A percentile compares a stretch with the other conserved stretches of the same genome.
Evolutionary conservation across 805 yeast species (phyloP).

Genomic region (Brettanomyces custersianus): DNA sequence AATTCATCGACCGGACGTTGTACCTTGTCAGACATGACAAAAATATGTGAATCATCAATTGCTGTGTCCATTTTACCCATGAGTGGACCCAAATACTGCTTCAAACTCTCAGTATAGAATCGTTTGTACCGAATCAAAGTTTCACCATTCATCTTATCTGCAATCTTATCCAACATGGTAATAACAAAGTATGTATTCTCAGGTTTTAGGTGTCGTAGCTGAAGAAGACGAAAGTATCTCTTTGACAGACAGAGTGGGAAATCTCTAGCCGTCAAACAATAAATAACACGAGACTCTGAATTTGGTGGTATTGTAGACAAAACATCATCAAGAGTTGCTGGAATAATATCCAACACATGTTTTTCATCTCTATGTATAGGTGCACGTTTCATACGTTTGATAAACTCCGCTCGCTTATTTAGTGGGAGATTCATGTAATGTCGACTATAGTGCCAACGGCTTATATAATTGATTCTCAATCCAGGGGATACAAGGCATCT

Average conservation of each 20-base stretch:
- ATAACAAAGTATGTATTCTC: slow-evolving; percentile 1
- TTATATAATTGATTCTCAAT: too few relatives aligned
- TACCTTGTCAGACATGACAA: neutral
- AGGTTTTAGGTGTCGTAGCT: neutral
- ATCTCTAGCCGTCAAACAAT: slow-evolving; percentile 13
- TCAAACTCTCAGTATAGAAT: slow-evolving; percentile 2
- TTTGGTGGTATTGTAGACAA: slow-evolving; percentile 5
- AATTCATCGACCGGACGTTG: slow-evolving; percentile 2
- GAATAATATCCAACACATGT: slow-evolving; percentile 5
- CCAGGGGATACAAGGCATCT: too few relatives aligned
- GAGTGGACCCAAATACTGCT: neutral
- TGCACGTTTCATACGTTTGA: neutral
- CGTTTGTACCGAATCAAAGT: neutral
- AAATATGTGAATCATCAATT: slow-evolving; percentile 1
- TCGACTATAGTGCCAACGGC: too few relatives aligned
- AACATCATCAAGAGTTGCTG: slow-evolving; percentile 7
- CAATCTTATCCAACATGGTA: neutral
- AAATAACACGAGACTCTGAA: slow-evolving; percentile 7
- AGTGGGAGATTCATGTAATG: slow-evolving; percentile 3
- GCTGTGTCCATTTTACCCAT: neutral
- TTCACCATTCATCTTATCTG: neutral
- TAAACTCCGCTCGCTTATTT: neutral
- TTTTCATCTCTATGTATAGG: slow-evolving; percentile 3
- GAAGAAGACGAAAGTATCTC: slow-evolving; percentile 6
- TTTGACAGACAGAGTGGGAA: slow-evolving; percentile 15